Evolutionary conservation across 225 moss, liverwort and hornwort genomes (phyloP).

Genomic region (Bryum argenteum): DNA sequence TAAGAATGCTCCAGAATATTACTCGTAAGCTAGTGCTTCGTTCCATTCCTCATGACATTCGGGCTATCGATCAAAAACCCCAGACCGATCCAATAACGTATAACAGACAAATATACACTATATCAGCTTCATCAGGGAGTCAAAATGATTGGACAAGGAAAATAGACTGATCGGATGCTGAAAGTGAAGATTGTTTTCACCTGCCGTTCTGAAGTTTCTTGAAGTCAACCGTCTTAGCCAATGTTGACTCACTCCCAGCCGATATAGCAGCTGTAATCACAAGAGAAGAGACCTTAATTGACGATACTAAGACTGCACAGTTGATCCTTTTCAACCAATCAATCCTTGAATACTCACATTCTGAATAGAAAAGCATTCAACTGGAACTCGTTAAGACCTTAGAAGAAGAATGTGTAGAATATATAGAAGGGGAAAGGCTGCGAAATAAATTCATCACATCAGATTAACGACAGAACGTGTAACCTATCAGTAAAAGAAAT

Average conservation of each 20-base stretch:
- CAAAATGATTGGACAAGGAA: constrained; percentile 23
- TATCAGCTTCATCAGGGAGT: constrained; percentile 4
- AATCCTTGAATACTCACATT: neutral
- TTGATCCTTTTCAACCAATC: neutral
- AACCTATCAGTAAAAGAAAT: too few relatives aligned
- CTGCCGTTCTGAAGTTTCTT: constrained; percentile 98
- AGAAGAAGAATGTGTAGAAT: neutral
- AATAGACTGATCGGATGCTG: neutral
- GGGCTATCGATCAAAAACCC: neutral
- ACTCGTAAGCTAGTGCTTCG: neutral
- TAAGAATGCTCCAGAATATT: neutral
- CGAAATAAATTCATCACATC: too few relatives aligned
- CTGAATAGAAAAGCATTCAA: neutral
- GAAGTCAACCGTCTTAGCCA: constrained; percentile 73
- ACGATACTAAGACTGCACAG: constrained; percentile 9
- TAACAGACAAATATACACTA: neutral
- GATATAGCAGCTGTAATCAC: constrained; percentile 65
- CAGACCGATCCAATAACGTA: constrained; percentile 1
- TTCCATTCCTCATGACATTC: constrained; percentile 13
- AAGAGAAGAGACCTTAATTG: constrained; percentile 4
- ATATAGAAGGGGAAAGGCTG: too few relatives aligned
- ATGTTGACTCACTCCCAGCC: constrained; percentile 66
- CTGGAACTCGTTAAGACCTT: neutral
- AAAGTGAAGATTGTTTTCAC: constrained; percentile 32
- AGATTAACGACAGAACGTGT: too few relatives aligned